Evolutionary conservation across 2,329 filamentous ascomycete species (phyloP).

Genomic region (Onygenales sp.): DNA sequence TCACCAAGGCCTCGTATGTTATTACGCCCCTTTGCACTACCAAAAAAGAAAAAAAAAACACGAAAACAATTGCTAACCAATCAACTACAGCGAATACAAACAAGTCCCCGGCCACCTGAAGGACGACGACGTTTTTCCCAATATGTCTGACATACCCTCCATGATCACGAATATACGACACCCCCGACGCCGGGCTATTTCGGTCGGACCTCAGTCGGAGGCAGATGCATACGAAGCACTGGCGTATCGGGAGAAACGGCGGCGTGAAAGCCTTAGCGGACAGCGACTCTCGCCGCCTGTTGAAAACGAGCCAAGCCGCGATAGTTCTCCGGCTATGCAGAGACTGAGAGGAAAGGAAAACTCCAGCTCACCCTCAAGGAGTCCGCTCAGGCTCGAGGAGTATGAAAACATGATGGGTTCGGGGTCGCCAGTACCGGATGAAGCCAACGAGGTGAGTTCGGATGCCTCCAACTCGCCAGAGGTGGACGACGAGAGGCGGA

Average conservation of each 20-base stretch:
- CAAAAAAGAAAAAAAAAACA: neutral
- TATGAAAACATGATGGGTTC: constrained; percentile 68
- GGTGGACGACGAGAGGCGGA: constrained; percentile 56
- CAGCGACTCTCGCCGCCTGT: constrained; percentile 13
- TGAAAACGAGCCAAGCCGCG: constrained; percentile 12
- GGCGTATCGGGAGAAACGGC: constrained; percentile 70
- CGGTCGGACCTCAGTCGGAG: constrained; percentile 86
- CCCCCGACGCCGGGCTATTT: constrained; percentile 69
- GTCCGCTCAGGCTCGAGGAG: constrained; percentile 45
- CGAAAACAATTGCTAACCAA: constrained; percentile 6
- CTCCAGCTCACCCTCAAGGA: constrained; percentile 33
- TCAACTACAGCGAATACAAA: constrained; percentile 58
- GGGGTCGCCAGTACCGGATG: constrained; percentile 39
- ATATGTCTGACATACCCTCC: constrained; percentile 74
- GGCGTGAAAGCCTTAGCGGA: constrained; percentile 43
- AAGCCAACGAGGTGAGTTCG: constrained; percentile 14
- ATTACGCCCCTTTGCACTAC: neutral
- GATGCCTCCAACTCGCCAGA: constrained; percentile 22
- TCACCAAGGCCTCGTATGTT: constrained; percentile 67
- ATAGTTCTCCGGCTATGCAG: neutral
- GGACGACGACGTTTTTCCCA: constrained; percentile 82
- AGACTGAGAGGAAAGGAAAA: neutral
- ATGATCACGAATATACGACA: constrained; percentile 75
- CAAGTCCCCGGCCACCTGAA: constrained; percentile 64
- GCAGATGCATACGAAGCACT: constrained; percentile 94